Conservation (phyloP, 2,329 filamentous ascomycete genomes). For the Fusarium neocosmosporiellum region DNA sequence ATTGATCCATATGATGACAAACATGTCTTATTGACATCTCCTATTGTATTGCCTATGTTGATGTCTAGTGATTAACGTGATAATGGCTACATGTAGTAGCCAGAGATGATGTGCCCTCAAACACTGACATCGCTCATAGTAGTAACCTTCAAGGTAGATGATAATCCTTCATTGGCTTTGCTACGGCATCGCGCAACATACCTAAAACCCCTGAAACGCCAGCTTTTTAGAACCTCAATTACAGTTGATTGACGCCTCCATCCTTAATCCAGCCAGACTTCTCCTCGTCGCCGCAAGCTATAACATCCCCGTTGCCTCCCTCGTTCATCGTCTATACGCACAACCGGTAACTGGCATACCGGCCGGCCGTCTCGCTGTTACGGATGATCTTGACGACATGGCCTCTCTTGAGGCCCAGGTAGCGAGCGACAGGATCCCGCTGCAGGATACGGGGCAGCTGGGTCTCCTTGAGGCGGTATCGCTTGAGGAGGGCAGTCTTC, state of each 20-base stretch:
- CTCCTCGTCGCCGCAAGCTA: not conserved
- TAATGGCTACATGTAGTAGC: not conserved
- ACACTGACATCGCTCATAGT: not conserved
- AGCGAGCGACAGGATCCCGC: constrained; percentile 92
- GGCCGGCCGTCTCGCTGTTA: constrained; percentile 92
- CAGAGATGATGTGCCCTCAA: not conserved
- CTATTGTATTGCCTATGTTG: not conserved
- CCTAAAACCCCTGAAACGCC: constrained; percentile 46
- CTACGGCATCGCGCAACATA: constrained; percentile 42
- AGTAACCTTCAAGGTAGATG: not conserved
- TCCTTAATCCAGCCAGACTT: constrained; percentile 30
- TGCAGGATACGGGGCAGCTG: constrained; percentile 93
- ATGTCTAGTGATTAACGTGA: not conserved
- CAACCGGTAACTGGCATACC: constrained; percentile 93
- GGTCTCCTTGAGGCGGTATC: constrained; percentile 97
- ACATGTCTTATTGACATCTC: not conserved
- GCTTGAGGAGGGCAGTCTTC: constrained; percentile 84
- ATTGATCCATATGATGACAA: not conserved
- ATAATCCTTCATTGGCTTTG: constrained; percentile 41
- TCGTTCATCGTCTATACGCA: constrained; percentile 60
- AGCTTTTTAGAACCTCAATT: constrained; percentile 46
- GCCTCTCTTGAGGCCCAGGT: constrained; percentile 88
- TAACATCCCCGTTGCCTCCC: not conserved
- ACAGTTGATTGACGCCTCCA: constrained; percentile 43
- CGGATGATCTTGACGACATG: constrained; percentile 99